phyloP scores from a whole-genome alignment of 768 basidiomycete genomes.

The Serendipita indica region DNA sequence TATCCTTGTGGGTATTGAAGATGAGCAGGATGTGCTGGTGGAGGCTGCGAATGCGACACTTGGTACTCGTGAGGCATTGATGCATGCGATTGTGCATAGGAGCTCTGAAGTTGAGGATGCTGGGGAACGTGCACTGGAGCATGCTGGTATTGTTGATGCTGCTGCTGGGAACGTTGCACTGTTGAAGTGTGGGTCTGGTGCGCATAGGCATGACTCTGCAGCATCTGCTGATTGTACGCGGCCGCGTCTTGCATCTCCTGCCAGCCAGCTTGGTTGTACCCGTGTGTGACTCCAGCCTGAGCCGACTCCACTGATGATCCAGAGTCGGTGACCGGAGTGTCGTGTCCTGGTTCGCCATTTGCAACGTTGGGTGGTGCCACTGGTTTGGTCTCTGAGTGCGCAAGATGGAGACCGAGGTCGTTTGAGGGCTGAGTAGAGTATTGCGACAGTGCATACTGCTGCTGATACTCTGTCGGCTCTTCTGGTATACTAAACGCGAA shows the following conservation, averaged over 20 bases:
- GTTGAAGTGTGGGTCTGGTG: not conserved
- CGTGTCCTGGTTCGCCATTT: too few species aligned
- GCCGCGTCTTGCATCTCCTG: too few species aligned
- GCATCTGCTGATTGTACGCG: not conserved
- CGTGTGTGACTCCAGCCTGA: not conserved
- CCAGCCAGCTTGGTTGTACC: not conserved
- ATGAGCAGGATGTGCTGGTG: not conserved
- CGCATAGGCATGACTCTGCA: not conserved
- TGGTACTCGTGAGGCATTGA: slow-evolving; percentile 1
- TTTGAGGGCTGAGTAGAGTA: not conserved
- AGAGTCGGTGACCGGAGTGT: not conserved
- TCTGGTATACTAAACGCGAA: not conserved
- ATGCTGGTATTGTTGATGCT: not conserved
- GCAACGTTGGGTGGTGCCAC: too few species aligned
- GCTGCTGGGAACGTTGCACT: not conserved
- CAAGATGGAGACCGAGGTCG: too few species aligned
- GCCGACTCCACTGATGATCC: not conserved
- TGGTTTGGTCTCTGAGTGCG: too few species aligned
- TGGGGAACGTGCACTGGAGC: not conserved
- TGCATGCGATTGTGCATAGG: not conserved
- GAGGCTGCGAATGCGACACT: not conserved
- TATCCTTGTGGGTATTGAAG: not conserved
- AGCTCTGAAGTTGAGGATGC: not conserved
- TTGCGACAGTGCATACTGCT: not conserved
- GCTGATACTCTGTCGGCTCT: not conserved